These are phyloP conservation scores for Picochlorum costavermella DNA, from an alignment of 139 green algal species.

Conservation along the genomic window DNA sequence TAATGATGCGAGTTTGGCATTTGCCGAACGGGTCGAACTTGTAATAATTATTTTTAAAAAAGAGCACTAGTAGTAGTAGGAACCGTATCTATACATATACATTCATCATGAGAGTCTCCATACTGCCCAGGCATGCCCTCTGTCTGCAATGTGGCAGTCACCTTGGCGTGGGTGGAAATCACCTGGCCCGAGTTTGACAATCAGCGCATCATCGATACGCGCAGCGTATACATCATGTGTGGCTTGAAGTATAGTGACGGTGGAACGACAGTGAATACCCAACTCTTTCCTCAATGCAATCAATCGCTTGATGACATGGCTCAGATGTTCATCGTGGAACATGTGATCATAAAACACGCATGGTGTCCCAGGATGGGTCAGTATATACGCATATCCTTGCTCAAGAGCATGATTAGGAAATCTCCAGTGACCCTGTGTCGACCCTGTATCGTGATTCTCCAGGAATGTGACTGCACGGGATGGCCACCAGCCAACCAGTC, in stretches of 20 bases:
- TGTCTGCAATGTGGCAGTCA: constrained; percentile 22
- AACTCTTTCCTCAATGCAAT: constrained; percentile 33
- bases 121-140: constrained; percentile 24
- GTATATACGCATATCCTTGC: constrained; percentile 86
- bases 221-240: constrained; percentile 66
- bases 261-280: constrained; percentile 57
- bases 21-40: no score
- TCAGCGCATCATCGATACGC: constrained; percentile 68
- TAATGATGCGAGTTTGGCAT: no score
- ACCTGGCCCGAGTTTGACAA: constrained; percentile 50
- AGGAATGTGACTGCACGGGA: constrained; percentile 91
- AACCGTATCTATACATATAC: not conserved
- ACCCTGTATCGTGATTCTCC: constrained; percentile 91
- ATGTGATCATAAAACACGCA: constrained; percentile 76
- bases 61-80: no score
- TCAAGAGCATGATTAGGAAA: constrained; percentile 56
- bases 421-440: constrained; percentile 62
- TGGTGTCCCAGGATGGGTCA: constrained; percentile 84
- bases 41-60: not conserved
- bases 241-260: constrained; percentile 55
- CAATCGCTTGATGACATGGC: constrained; percentile 63
- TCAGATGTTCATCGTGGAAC: constrained; percentile 74
- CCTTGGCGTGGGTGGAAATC: constrained; percentile 47
- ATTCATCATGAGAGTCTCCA: constrained; percentile 10
- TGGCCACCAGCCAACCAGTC: constrained; percentile 88